These are phyloP conservation scores for Debaryomyces castellii DNA, from an alignment of 805 yeast species.

Conservation along the genomic window DNA sequence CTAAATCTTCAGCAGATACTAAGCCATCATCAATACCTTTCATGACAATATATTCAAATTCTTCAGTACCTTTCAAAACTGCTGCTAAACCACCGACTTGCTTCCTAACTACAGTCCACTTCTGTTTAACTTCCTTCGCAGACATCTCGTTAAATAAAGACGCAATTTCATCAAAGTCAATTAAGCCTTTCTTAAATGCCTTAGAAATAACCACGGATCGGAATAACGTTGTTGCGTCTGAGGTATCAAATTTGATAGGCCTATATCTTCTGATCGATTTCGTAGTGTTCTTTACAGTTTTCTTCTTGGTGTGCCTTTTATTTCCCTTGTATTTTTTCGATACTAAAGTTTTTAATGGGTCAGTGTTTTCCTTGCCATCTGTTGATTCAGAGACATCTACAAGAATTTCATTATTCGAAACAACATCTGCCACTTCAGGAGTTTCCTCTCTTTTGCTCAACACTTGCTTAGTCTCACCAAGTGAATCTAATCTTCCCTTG, in stretches of 20 bases:
- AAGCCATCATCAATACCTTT: constrained; percentile 56
- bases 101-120: constrained; percentile 70
- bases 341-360: constrained; percentile 11
- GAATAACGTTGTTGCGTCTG: constrained; percentile 55
- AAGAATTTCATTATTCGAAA: neutral
- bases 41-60: constrained; percentile 68
- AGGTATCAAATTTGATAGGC: constrained; percentile 29
- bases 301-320: constrained; percentile 8
- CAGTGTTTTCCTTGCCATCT: neutral
- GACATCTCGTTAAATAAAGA: constrained; percentile 42
- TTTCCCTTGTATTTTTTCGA: constrained; percentile 13
- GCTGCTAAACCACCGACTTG: constrained; percentile 44
- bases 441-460: neutral
- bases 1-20: constrained; percentile 50
- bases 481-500: constrained; percentile 23
- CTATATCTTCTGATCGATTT: constrained; percentile 12
- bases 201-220: constrained; percentile 68
- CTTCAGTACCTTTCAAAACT: constrained; percentile 58
- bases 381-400: neutral
- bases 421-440: neutral
- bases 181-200: constrained; percentile 52
- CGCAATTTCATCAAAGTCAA: constrained; percentile 66
- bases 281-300: constrained; percentile 1
- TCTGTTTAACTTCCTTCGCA: constrained; percentile 50
- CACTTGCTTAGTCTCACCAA: constrained; percentile 3